phyloP scores from a whole-genome alignment of 1,284 basidiomycete species.

The Apiotrichum brassicae region DNA sequence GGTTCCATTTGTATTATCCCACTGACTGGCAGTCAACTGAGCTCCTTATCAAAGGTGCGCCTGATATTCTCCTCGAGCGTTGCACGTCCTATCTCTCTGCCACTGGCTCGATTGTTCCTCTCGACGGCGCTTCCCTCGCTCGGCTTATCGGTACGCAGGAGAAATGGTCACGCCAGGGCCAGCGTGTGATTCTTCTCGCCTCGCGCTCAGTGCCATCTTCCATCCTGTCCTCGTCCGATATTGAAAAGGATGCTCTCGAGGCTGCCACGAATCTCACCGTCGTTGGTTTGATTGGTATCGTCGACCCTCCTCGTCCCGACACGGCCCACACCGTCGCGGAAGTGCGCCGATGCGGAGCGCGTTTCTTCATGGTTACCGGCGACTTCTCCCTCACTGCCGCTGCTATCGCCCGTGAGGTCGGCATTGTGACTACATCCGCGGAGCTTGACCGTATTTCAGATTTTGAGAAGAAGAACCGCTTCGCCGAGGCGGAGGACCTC shows the following conservation, averaged over 20 bases:
- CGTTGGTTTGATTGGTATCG: slow-evolving; percentile 58
- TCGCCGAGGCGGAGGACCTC: slow-evolving; percentile 17
- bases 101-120: slow-evolving; percentile 43
- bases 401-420: slow-evolving; percentile 58
- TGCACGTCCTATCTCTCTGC: slow-evolving; percentile 47
- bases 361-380: slow-evolving; percentile 66
- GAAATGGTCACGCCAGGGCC: slow-evolving; percentile 55
- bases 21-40: slow-evolving; percentile 19
- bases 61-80: slow-evolving; percentile 55
- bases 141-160: slow-evolving; percentile 49
- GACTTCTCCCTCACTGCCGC: slow-evolving; percentile 50
- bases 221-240: slow-evolving; percentile 38
- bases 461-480: slow-evolving; percentile 14
- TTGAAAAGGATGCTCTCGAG: slow-evolving; percentile 36
- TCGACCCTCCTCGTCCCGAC: slow-evolving; percentile 59
- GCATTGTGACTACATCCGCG: slow-evolving; percentile 53
- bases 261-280: slow-evolving; percentile 50
- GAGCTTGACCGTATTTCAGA: slow-evolving; percentile 41
- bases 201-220: slow-evolving; percentile 26
- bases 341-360: slow-evolving; percentile 57
- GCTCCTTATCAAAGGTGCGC: slow-evolving; percentile 56
- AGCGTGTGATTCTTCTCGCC: slow-evolving; percentile 55
- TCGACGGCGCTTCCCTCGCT: slow-evolving; percentile 35
- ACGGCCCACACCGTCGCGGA: slow-evolving; percentile 52
- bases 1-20: slow-evolving; percentile 1